These are phyloP conservation scores for Pseudogymnoascus sp. DNA, from an alignment of 2,329 filamentous ascomycete species.

Conservation along the genomic window DNA sequence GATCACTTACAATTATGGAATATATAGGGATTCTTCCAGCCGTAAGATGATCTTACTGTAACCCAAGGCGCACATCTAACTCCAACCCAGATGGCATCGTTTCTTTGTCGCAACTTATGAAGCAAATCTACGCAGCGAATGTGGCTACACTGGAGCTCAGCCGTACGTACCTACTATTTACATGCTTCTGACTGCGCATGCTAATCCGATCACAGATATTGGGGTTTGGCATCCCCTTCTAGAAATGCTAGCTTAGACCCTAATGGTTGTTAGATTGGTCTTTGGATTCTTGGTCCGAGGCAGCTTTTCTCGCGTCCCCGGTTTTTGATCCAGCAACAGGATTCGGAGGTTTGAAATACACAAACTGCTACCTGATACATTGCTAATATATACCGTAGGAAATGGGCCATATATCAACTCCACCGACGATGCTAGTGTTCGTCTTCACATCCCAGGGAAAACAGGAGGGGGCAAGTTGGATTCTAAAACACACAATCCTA, in stretches of 20 bases:
- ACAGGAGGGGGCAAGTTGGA: slow-evolving; percentile 12
- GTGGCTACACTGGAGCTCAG: slow-evolving; percentile 30
- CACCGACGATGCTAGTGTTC: not conserved
- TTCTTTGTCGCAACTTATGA: slow-evolving; percentile 28
- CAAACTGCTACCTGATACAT: not conserved
- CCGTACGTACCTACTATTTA: slow-evolving; percentile 10
- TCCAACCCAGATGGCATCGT: slow-evolving; percentile 27
- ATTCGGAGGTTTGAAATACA: slow-evolving; percentile 9
- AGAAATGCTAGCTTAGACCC: slow-evolving; percentile 8
- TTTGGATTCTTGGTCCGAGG: slow-evolving; percentile 23
- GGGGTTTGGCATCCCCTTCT: not conserved
- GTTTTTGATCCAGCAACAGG: slow-evolving; percentile 20
- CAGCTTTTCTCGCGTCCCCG: slow-evolving; percentile 20
- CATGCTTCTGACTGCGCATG: not conserved
- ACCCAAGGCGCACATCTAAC: not conserved
- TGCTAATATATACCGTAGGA: not conserved
- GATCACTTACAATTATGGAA: not conserved
- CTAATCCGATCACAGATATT: not conserved
- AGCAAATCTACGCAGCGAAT: slow-evolving; percentile 27
- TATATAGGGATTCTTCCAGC: not conserved
- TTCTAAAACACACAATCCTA: not conserved
- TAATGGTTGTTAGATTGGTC: slow-evolving; percentile 21
- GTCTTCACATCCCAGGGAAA: slow-evolving; percentile 9
- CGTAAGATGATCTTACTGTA: not conserved
- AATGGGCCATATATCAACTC: slow-evolving; percentile 13